A percentile compares a stretch with the other conserved stretches of the same genome.
phyloP scores from a whole-genome alignment of 441 rosid genomes.

The Populus hybrid region DNA sequence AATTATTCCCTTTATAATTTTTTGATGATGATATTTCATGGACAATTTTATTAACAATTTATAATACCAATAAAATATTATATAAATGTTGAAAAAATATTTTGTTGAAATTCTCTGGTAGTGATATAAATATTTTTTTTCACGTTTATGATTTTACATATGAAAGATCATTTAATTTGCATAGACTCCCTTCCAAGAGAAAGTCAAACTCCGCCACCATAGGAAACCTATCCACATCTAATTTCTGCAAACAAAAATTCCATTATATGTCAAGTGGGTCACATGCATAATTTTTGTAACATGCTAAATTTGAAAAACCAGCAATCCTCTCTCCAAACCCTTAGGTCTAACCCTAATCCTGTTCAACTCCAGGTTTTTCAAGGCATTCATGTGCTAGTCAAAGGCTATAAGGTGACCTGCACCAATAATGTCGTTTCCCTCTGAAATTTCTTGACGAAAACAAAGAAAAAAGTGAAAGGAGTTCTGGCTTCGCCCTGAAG shows the following conservation, averaged over 20 bases:
- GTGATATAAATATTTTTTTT: too few relatives aligned
- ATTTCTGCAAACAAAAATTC: neutral
- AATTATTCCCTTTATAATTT: too few relatives aligned
- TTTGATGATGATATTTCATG: too few relatives aligned
- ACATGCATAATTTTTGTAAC: neutral
- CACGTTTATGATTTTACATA: too few relatives aligned
- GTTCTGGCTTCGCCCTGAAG: neutral
- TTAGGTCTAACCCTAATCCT: neutral
- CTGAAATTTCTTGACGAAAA: neutral
- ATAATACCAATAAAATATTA: too few relatives aligned
- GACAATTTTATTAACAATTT: too few relatives aligned
- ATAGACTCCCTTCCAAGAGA: too few relatives aligned
- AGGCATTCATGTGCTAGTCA: neutral
- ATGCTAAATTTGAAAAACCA: neutral
- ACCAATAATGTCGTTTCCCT: neutral
- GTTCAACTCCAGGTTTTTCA: neutral
- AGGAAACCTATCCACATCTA: too few relatives aligned
- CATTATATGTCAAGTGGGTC: neutral
- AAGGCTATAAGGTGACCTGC: neutral
- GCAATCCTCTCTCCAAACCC: neutral
- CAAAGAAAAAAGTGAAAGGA: neutral
- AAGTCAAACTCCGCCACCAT: too few relatives aligned
- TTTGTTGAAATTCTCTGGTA: too few relatives aligned
- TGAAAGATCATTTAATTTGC: neutral
- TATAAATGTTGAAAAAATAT: too few relatives aligned